Evolutionary conservation across 192 early-diverging fungal species (phyloP).

Genomic region (Linnemannia schmuckeri): DNA sequence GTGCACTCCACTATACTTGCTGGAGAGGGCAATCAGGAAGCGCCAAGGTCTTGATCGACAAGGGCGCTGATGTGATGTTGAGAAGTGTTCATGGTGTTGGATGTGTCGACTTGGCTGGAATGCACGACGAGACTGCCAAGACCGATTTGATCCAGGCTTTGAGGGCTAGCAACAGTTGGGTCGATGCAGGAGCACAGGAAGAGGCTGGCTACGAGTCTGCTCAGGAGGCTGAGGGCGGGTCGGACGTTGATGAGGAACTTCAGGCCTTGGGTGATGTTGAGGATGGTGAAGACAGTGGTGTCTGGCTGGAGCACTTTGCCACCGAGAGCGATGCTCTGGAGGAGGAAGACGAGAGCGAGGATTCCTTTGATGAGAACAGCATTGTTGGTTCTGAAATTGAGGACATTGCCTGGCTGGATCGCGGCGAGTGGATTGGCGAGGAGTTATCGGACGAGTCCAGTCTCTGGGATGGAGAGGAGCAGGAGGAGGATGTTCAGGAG

Average conservation of each 20-base stretch:
- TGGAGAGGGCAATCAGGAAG: constrained; percentile 64
- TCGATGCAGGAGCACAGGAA: constrained; percentile 50
- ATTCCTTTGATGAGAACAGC: constrained; percentile 35
- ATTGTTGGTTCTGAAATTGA: constrained; percentile 50
- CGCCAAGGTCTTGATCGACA: constrained; percentile 65
- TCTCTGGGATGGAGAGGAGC: constrained; percentile 29
- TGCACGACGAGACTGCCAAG: constrained; percentile 7
- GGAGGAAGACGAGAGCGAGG: constrained; percentile 25
- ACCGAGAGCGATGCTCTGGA: constrained; percentile 43
- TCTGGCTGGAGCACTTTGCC: constrained; percentile 44
- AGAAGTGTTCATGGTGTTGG: constrained; percentile 43
- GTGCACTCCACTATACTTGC: constrained; percentile 77
- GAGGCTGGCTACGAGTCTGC: constrained; percentile 39
- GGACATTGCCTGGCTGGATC: constrained; percentile 40
- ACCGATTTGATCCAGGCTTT: constrained; percentile 23
- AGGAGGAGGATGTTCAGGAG: not conserved
- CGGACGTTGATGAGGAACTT: constrained; percentile 41
- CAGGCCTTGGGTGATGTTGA: constrained; percentile 25
- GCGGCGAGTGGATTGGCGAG: constrained; percentile 52
- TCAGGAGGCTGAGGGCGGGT: constrained; percentile 39
- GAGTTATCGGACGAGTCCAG: constrained; percentile 49
- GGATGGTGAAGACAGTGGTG: constrained; percentile 32
- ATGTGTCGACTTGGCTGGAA: constrained; percentile 34
- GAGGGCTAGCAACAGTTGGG: constrained; percentile 50
- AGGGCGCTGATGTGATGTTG: constrained; percentile 41